These are phyloP conservation scores for Acacia confusa DNA, from an alignment of 306 rosid genomes.

Conservation along the genomic window DNA sequence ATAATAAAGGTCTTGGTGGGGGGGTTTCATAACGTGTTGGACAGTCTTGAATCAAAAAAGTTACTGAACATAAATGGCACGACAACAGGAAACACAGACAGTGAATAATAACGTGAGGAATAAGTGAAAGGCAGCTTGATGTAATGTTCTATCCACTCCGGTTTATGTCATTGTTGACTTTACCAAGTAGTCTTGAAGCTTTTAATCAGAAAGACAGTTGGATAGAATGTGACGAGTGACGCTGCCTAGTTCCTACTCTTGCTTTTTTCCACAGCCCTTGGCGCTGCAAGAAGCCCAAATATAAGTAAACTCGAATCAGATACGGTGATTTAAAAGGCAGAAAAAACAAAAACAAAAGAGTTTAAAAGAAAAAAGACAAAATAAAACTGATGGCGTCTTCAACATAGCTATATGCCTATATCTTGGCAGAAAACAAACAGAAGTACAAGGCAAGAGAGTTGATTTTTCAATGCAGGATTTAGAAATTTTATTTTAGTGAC, in stretches of 20 bases:
- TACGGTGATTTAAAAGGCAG: neutral
- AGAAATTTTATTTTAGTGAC: neutral
- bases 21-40: conserved; percentile 27
- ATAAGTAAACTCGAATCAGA: conserved; percentile 3
- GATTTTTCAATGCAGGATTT: conserved; percentile 2
- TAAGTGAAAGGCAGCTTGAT: conserved; percentile 29
- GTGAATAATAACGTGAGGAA: conserved; percentile 23
- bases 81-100: conserved; percentile 32
- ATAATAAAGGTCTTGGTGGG: conserved; percentile 31
- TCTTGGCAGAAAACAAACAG: neutral
- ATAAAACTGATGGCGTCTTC: neutral
- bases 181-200: conserved; percentile 26
- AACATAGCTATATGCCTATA: neutral
- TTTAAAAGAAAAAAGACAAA: neutral
- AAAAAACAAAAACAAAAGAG: too few relatives aligned
- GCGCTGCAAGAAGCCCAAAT: conserved; percentile 53
- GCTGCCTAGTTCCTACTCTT: conserved; percentile 59
- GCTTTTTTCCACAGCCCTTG: conserved; percentile 76
- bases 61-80: conserved; percentile 38
- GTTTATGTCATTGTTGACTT: conserved; percentile 16
- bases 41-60: conserved; percentile 34
- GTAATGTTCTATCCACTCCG: conserved; percentile 38
- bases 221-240: conserved; percentile 27
- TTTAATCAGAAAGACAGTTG: conserved; percentile 36
- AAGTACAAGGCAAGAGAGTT: neutral